Base-by-base conservation (phyloP, 2,329 filamentous ascomycete genomes). In the Daldinia sp. region DNA sequence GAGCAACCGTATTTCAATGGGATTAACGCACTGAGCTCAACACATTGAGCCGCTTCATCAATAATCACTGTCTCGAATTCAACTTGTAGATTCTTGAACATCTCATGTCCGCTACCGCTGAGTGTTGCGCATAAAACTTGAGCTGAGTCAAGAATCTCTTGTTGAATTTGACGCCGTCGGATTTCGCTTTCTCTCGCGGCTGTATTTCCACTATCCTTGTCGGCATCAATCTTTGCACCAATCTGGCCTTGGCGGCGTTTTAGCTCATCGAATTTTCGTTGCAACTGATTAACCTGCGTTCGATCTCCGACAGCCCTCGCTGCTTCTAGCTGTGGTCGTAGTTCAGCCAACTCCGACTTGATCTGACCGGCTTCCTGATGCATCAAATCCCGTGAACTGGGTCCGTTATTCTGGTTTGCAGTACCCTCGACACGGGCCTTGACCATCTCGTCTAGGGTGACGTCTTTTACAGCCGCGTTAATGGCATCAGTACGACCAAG, bases 51-150 rank as follows among this genome's bases (percentile, higher is more conserved):
- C 3, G 96, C 96, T 82, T 99, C 96, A 75, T 99, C 96, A 71
- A 99, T 98, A 74, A 99, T 93, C 72, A 99, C 96, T 0, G 96
- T 98, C 81, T 99, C 96, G 73, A 99, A 99, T 79, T 99, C 96
- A 58, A 99, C 93, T 74, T 93, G 94, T 63, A 99, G 82, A 74
- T 91, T 92, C 80, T 95, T 93, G 82, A 99, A 97, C 90, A 98
- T 97, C 73, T 99, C 96, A 76, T 99, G 97, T 3, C 96, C 96
- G 79, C 92, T 95, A 75, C 95, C 96, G 79, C 94, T 98, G 56
- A 99, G 89, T 0, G 96, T 99, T 46, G 95, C 93, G 80, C 96
- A 99, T 33, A 99, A 89, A 58, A 99, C 92, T 80, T 99, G 93
- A 1, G 96, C 93, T 26, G 91, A 90, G 77, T 97, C 92, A 51